Conservation (phyloP, 768 basidiomycete genomes). For the Russula abietina region DNA sequence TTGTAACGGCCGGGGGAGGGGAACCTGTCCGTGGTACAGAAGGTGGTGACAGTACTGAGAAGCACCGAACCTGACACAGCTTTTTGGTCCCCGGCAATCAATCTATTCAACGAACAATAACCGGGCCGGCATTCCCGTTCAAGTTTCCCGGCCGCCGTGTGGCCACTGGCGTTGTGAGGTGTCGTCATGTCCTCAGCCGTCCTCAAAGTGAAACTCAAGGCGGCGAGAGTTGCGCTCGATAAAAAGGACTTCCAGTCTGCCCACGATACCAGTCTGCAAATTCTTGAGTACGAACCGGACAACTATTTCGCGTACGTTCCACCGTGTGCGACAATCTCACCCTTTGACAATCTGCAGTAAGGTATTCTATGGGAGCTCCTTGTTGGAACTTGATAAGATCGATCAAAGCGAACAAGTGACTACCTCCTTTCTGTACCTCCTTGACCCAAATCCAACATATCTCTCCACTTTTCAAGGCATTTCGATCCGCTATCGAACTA, state of each 20-base stretch:
- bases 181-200: conserved; percentile 32
- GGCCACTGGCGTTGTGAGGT: too few species aligned
- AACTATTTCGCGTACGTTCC: conserved; percentile 81
- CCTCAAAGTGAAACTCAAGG: conserved; percentile 70
- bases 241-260: conserved; percentile 72
- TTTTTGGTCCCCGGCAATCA: neutral
- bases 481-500: conserved; percentile 67
- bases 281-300: conserved; percentile 67
- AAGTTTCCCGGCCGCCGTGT: too few species aligned
- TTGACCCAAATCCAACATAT: conserved; percentile 23
- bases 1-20: neutral
- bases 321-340: neutral
- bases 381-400: conserved; percentile 63
- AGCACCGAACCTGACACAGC: neutral
- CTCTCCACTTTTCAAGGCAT: conserved; percentile 49
- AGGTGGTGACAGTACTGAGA: neutral
- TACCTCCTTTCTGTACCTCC: conserved; percentile 5
- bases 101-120: too few species aligned
- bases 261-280: conserved; percentile 56
- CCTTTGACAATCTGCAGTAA: conserved; percentile 44
- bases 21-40: too few species aligned
- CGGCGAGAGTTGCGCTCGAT: conserved; percentile 64
- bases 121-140: neutral
- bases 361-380: conserved; percentile 79
- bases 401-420: conserved; percentile 84